These are phyloP conservation scores for Geranomyces michiganensis DNA, from an alignment of 192 early-diverging fungal species.

Conservation along the genomic window DNA sequence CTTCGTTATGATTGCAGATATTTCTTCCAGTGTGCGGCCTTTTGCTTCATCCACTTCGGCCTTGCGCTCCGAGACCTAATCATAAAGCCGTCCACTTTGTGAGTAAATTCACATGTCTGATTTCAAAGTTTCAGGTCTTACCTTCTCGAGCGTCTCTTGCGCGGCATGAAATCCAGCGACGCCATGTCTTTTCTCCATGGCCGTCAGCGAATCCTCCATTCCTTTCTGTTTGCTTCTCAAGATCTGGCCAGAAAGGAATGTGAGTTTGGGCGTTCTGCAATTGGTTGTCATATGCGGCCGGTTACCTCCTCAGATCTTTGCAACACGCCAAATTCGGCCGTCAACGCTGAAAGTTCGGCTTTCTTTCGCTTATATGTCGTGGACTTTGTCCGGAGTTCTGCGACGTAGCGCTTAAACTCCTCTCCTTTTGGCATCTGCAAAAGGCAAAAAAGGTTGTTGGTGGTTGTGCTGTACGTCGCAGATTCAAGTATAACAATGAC, in stretches of 20 bases:
- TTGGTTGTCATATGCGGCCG: background rate
- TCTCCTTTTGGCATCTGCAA: constrained; percentile 62
- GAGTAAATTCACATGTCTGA: too few relatives aligned
- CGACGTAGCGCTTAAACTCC: constrained; percentile 65
- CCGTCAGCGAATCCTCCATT: constrained; percentile 32
- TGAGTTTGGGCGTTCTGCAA: background rate
- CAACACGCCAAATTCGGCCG: constrained; percentile 57
- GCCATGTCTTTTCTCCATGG: constrained; percentile 47
- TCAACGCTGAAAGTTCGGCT: constrained; percentile 53
- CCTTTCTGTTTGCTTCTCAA: constrained; percentile 30
- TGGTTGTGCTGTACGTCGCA: too few relatives aligned
- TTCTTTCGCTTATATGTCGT: constrained; percentile 61
- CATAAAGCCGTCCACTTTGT: background rate
- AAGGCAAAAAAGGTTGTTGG: too few relatives aligned
- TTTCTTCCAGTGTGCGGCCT: constrained; percentile 57
- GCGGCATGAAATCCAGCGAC: constrained; percentile 47
- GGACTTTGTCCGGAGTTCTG: constrained; percentile 62
- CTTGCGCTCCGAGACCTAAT: constrained; percentile 57
- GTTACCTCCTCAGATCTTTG: constrained; percentile 60
- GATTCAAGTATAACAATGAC: constrained; percentile 17
- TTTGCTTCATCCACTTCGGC: constrained; percentile 61
- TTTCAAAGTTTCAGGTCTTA: background rate
- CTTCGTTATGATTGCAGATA: constrained; percentile 54
- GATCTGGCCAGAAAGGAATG: constrained; percentile 30
- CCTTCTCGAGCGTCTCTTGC: constrained; percentile 54